Evolutionary conservation across 2,329 filamentous ascomycete genomes (phyloP), one percentile per base, ranked within the genome.

Genomic region (Fusarium sp.): DNA sequence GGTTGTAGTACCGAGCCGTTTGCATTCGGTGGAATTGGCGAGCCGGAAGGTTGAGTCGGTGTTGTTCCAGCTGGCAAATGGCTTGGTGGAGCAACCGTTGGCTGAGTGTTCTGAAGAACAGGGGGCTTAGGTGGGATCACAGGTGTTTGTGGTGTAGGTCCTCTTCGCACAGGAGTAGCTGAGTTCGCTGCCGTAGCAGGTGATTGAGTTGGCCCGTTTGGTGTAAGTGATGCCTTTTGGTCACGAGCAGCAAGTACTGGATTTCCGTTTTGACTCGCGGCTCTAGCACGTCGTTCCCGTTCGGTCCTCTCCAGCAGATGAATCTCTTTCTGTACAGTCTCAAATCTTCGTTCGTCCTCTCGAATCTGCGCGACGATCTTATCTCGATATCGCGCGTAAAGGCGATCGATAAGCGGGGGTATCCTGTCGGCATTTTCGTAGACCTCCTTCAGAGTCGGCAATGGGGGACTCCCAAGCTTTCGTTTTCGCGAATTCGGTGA

Each of bases 311-410:
- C 88, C 48, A 96, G 84, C 59, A 89, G 84, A 39, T 83, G 81
- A 50, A 96, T 87, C 68, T 97, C 91, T 60, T 83, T 83, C 76
- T 89, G 86, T 43, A 95, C 79, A 19, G 80, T 80, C 25, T 86
- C 84, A 74, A 90, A 91, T 51, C 82, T 84, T 60, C 83, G 84
- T 81, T 97, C 94, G 65, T 96, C 90, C 56, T 91, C 87, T 60
- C 86, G 84, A 61, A 97, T 92, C 73, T 90, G 86, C 56, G 83
- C 82, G n/a, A 93, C 85, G 48, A 90, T 83, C 43, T 90, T 82
- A 45, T 91, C 87, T 67, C 89, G 86, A 76, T 96, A 97, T 65
- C 87, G 85, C 14, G 87, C 84, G 75, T 96, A 96, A 2, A 97
- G 83, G 67, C 90, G 88, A 58, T 90, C 84, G 47, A 96, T 86